A percentile compares a stretch with the other conserved stretches of the same genome.
Evolutionary conservation across 495 filamentous ascomycete species (phyloP).

Genomic region (Neurospora sp.): DNA sequence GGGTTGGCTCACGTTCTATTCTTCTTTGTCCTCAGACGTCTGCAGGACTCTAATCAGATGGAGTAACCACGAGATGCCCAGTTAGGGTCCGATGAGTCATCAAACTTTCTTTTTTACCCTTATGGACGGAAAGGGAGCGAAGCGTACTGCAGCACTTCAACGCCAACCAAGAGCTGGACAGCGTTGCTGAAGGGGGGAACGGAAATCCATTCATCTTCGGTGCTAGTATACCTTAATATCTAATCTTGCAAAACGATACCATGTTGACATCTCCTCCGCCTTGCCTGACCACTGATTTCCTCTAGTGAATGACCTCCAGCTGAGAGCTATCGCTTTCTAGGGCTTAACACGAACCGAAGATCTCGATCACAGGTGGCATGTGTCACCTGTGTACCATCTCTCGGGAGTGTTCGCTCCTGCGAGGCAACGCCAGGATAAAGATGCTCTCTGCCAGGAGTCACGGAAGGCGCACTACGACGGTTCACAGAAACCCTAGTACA

Average conservation of each 20-base stretch:
- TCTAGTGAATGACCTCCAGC: not conserved
- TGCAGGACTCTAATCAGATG: not conserved
- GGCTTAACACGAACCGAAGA: not conserved
- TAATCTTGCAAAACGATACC: not conserved
- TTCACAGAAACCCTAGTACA: not conserved
- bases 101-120: not conserved
- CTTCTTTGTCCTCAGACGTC: not conserved
- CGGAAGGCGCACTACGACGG: not conserved
- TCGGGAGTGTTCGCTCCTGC: not conserved
- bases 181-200: slow-evolving; percentile 2
- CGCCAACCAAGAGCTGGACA: slow-evolving; percentile 24
- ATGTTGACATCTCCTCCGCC: not conserved
- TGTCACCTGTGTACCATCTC: not conserved
- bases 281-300: not conserved
- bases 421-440: not conserved
- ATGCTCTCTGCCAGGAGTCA: not conserved
- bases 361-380: not conserved
- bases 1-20: not conserved
- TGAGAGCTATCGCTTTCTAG: not conserved
- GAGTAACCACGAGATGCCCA: not conserved
- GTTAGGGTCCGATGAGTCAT: not conserved
- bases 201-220: not conserved
- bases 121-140: not conserved
- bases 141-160: not conserved
- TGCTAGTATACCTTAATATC: not conserved